Evolutionary conservation across 495 filamentous ascomycete genomes (phyloP).

Genomic region (Podospora tetraspora): DNA sequence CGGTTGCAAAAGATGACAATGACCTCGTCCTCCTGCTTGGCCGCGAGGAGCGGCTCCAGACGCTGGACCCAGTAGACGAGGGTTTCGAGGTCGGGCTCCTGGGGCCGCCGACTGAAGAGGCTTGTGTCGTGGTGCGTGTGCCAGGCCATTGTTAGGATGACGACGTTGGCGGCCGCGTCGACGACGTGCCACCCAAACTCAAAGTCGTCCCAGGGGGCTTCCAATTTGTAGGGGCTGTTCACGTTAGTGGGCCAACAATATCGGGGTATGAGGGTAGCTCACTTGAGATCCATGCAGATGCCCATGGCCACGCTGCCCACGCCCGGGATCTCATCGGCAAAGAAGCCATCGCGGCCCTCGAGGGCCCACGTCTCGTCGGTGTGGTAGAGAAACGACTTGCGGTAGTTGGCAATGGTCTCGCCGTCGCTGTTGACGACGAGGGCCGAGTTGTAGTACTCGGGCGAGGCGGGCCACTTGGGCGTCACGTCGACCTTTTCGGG

Average conservation of each 20-base stretch:
- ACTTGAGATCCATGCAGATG: slow-evolving; percentile 76
- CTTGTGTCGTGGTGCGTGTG: slow-evolving; percentile 53
- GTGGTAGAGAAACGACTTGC: slow-evolving; percentile 83
- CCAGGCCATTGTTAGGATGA: slow-evolving; percentile 89
- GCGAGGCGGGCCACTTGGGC: slow-evolving; percentile 42
- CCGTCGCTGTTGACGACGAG: slow-evolving; percentile 70
- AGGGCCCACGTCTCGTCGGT: slow-evolving; percentile 67
- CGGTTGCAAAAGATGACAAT: slow-evolving; percentile 83
- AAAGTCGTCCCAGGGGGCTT: slow-evolving; percentile 68
- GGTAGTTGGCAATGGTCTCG: slow-evolving; percentile 71
- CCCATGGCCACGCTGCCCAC: slow-evolving; percentile 65
- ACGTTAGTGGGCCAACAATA: slow-evolving; percentile 5
- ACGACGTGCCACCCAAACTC: slow-evolving; percentile 82
- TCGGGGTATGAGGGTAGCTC: slow-evolving; percentile 10
- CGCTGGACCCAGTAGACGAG: slow-evolving; percentile 87
- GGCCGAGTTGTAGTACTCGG: slow-evolving; percentile 74
- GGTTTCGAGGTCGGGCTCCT: slow-evolving; percentile 71
- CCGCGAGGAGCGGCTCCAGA: slow-evolving; percentile 64
- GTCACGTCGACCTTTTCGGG: slow-evolving; percentile 63
- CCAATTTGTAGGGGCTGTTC: slow-evolving; percentile 63
- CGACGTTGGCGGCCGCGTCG: slow-evolving; percentile 59
- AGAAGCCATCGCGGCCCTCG: slow-evolving; percentile 64
- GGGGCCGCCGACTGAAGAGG: slow-evolving; percentile 36
- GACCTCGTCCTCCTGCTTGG: slow-evolving; percentile 54
- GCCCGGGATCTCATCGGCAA: slow-evolving; percentile 39